Evolutionary conservation across 495 filamentous ascomycete genomes (phyloP).

Genomic region (Neurospora africana): DNA sequence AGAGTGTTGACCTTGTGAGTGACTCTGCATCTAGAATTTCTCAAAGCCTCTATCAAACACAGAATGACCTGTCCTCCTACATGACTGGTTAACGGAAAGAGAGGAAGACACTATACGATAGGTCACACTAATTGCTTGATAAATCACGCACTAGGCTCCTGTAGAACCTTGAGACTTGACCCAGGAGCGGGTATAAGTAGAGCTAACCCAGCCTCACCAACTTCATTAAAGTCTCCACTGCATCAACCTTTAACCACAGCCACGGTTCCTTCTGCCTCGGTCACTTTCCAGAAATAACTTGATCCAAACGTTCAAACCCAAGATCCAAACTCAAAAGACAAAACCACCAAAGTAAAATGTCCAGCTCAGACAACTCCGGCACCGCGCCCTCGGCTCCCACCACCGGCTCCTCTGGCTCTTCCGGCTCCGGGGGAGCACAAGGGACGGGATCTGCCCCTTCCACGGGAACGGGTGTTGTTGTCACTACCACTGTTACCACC

Average conservation of each 20-base stretch:
- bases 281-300: not conserved
- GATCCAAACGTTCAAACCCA: not conserved
- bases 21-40: not conserved
- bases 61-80: not conserved
- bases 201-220: not conserved
- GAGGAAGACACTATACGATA: not conserved
- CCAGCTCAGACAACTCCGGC: not conserved
- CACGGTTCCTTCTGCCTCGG: not conserved
- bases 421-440: not conserved
- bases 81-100: not conserved
- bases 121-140: not conserved
- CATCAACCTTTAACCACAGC: not conserved
- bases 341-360: not conserved
- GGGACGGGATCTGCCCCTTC: not conserved
- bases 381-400: not conserved
- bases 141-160: not conserved
- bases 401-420: not conserved
- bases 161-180: not conserved
- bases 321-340: not conserved
- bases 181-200: not conserved
- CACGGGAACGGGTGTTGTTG: not conserved
- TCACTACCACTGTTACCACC: not conserved
- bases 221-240: not conserved
- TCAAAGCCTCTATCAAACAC: not conserved
- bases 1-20: not conserved